Evolutionary conservation across 306 rosid genomes (phyloP), one percentile per base, ranked within the genome.

Genomic region (Pterocarpus santalinus): DNA sequence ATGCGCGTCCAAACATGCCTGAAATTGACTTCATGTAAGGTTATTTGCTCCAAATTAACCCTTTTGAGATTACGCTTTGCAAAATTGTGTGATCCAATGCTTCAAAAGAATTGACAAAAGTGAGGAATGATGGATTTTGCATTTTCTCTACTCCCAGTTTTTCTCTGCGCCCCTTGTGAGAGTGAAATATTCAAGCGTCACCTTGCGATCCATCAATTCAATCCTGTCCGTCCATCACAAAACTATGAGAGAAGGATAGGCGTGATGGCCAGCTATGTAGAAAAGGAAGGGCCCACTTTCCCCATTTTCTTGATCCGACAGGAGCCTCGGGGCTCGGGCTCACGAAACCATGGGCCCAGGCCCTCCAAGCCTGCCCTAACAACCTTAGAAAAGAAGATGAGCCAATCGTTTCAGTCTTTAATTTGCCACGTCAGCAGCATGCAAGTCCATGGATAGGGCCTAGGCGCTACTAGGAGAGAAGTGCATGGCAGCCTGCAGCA

Each of bases 401-500:
- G 7, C 69, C 82, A 77, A 77, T 83, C 75, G 77, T 72, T 43
- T 22, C 57, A 78, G 15, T 28, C 36, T 28, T 58, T 33, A 28
- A 14, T 5, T 33, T 33, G 57, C 57, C 76, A 65, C 70, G 80
- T 72, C 69, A 77, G 10, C 47, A 65, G 3, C 28, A 14, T 51
- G 81, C 30, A 61, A 17, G 80, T 17, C 66, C 36, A 81, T 73
- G 80, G 49, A 15, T 57, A 75, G 38, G 63, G 62, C 3, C 12
- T 53, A 55, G 12, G 47, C n/a, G 4, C 28, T 15, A 14, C 51
- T 30, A 2, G 32, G 36, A 34, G 5, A 5, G 5, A 1, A 49
- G 73, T 15, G 46, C 15, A 39, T 63, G 79, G 36, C 81, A 68
- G 66, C 65, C 66, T 75, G 85, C 85, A 75, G 72, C 81, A 82